These are phyloP conservation scores for Rhododendron molle DNA, from an alignment of 148 eudicot genomes.

Conservation along the genomic window DNA sequence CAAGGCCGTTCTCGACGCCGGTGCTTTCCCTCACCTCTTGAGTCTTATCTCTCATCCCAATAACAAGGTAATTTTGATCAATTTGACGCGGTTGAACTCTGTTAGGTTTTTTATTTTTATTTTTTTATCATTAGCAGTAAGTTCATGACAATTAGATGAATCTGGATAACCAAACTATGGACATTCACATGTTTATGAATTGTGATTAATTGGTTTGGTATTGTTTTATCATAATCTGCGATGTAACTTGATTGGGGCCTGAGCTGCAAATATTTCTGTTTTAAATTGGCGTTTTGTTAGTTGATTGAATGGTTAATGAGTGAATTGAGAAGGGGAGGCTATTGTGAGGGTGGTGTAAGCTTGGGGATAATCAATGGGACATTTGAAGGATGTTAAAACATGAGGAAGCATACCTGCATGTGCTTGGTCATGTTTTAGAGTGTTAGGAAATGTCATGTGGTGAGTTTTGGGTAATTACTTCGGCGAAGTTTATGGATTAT, in stretches of 20 bases:
- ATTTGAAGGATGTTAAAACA: neutral
- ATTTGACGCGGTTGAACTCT: neutral
- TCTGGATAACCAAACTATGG: neutral
- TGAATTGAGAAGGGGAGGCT: neutral
- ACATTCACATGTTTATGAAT: neutral
- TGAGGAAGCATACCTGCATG: neutral
- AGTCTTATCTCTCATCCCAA: constrained; percentile 52
- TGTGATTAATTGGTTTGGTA: neutral
- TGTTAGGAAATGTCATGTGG: neutral
- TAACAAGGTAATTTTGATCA: constrained; percentile 38
- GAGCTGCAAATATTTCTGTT: neutral
- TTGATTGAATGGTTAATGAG: neutral
- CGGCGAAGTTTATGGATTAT: neutral
- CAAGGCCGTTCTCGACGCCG: constrained; percentile 76
- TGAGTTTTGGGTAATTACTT: neutral
- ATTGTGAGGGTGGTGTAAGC: neutral
- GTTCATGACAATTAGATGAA: neutral
- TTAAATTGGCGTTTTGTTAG: neutral
- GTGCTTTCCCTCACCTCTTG: constrained; percentile 59
- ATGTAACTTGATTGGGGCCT: neutral
- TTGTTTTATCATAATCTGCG: neutral
- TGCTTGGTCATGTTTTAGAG: neutral
- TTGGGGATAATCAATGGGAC: neutral
- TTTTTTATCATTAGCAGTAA: neutral
- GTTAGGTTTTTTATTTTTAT: neutral